Evolutionary conservation across 441 rosid species (phyloP).

Genomic region (Macaranga tanarius): DNA sequence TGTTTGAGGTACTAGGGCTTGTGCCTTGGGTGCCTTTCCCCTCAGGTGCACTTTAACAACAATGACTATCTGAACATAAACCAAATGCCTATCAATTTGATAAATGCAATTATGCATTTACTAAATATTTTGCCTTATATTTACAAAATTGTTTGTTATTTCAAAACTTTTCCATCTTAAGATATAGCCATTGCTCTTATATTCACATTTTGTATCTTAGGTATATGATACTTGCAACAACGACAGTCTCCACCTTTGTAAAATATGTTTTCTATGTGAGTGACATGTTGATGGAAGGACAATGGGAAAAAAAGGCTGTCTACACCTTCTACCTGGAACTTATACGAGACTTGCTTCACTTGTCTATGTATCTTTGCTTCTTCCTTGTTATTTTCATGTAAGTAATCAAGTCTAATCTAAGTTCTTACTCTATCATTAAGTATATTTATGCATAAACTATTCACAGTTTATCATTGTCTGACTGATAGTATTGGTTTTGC

Average conservation of each 20-base stretch:
- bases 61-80: neutral
- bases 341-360: conserved; percentile 92
- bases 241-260: conserved; percentile 82
- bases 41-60: no score
- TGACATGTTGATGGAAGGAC: conserved; percentile 99
- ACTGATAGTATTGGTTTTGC: neutral
- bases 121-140: neutral
- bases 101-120: neutral
- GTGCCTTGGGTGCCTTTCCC: no score
- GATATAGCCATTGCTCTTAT: neutral
- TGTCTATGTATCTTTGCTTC: conserved; percentile 96
- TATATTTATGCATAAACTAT: neutral
- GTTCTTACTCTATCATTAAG: neutral
- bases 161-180: neutral
- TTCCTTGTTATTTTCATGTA: conserved; percentile 90
- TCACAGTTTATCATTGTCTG: neutral
- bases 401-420: conserved; percentile 32
- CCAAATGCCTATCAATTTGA: neutral
- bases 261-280: conserved; percentile 86
- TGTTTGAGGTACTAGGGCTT: no score
- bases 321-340: conserved; percentile 97
- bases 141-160: neutral
- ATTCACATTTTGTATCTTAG: conserved; percentile 35
- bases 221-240: conserved; percentile 94
- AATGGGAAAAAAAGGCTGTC: conserved; percentile 93